phyloP scores from a whole-genome alignment of 768 basidiomycete species.

The Trametes gibbosa region DNA sequence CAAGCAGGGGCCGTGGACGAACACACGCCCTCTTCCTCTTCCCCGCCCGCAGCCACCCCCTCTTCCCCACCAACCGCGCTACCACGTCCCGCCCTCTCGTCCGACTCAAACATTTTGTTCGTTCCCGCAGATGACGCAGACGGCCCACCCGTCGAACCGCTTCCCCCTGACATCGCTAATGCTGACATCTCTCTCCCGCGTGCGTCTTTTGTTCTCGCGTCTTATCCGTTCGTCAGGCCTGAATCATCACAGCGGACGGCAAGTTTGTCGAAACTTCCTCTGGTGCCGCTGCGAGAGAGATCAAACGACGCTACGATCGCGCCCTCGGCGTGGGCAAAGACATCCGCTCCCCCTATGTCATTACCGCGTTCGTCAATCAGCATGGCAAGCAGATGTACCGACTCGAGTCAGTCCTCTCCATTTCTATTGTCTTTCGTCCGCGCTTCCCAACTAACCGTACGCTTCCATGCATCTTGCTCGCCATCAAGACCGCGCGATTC shows the following conservation, averaged over 20 bases:
- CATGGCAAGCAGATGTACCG: constrained; percentile 77
- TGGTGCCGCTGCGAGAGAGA: constrained; percentile 68
- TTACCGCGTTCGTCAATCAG: constrained; percentile 80
- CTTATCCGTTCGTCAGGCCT: neutral
- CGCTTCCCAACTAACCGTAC: neutral
- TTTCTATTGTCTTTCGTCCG: neutral
- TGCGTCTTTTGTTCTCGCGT: constrained; percentile 20
- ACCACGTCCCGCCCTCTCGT: constrained; percentile 6
- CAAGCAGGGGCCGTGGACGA: neutral
- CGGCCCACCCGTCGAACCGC: constrained; percentile 4
- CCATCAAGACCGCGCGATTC: constrained; percentile 50
- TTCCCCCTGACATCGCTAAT: constrained; percentile 31
- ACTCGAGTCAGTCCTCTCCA: constrained; percentile 55
- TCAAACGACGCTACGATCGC: constrained; percentile 76
- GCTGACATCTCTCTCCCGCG: constrained; percentile 34
- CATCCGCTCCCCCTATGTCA: constrained; percentile 74
- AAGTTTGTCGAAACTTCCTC: constrained; percentile 81
- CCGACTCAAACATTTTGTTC: constrained; percentile 3
- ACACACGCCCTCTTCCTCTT: neutral
- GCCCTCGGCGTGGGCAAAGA: constrained; percentile 61
- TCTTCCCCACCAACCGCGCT: constrained; percentile 11
- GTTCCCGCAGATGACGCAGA: constrained; percentile 2
- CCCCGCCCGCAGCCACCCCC: constrained; percentile 8
- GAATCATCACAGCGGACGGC: constrained; percentile 52
- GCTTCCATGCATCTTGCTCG: neutral